Conservation (phyloP, 352 stramenopile species). For the Phytophthora tentaculata region DNA sequence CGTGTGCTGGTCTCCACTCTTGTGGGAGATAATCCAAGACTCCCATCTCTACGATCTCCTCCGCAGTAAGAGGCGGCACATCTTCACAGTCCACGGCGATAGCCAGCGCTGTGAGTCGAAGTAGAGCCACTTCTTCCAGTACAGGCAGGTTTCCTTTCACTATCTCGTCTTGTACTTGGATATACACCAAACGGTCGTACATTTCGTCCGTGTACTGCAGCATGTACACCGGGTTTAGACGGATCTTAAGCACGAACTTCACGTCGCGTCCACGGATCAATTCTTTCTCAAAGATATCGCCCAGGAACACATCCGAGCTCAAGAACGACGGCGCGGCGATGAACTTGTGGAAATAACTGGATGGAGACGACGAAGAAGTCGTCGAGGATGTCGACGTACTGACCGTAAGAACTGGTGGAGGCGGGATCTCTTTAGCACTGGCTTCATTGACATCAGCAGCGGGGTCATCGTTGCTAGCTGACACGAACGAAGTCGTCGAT, state of each 20-base stretch:
- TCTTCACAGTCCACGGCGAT: constrained; percentile 85
- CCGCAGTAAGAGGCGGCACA: constrained; percentile 52
- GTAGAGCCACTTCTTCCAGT: constrained; percentile 74
- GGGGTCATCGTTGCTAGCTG: constrained; percentile 35
- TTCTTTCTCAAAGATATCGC: constrained; percentile 93
- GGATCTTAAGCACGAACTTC: constrained; percentile 94
- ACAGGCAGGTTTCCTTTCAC: constrained; percentile 89
- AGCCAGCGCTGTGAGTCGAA: constrained; percentile 78
- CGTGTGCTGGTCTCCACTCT: constrained; percentile 72
- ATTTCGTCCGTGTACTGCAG: constrained; percentile 87
- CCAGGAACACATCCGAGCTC: constrained; percentile 83
- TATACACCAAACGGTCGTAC: constrained; percentile 86
- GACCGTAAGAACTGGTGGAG: constrained; percentile 23
- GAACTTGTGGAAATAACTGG: constrained; percentile 82
- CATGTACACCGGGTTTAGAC: constrained; percentile 82
- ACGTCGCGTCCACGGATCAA: constrained; percentile 89
- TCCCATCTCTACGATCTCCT: constrained; percentile 73
- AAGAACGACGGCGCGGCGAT: constrained; percentile 82
- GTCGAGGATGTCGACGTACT: constrained; percentile 39
- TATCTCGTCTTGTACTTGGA: constrained; percentile 94
- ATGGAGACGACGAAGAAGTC: constrained; percentile 42
- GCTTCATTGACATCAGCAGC: constrained; percentile 26
- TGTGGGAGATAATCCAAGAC: constrained; percentile 88
- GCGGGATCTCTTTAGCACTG: constrained; percentile 12
- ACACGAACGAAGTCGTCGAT: constrained; percentile 48